Evolutionary conservation across 2,329 filamentous ascomycete species (phyloP), one percentile per base, ranked within the genome.

Genomic region (Claviceps lovelessii): DNA sequence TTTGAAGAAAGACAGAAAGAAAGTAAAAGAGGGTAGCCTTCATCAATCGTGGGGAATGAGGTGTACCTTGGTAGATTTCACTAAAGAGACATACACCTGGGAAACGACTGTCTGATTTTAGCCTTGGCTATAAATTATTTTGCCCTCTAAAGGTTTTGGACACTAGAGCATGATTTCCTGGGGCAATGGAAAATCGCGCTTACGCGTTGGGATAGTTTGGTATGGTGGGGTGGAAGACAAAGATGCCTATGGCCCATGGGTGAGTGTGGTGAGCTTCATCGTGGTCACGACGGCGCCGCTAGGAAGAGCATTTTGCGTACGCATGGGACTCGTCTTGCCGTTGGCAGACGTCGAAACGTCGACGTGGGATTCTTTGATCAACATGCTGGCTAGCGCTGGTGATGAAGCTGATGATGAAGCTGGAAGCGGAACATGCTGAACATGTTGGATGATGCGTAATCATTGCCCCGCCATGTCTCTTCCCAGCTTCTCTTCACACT

Each of bases 51-150:
- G 7, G n/a, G 13, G 13, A 23, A 5, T 15, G 45, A 17, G 42
- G 52, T 31, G 11, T 69, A 90, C 89, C 90, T 83, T 96, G 90
- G 66, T 96, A 96, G 64, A 96, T 96, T 72, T 96, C 90, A 62
- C 85, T 90, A 67, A 95, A 96, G 55, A 96, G 76, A 15, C 88
- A 85, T 5, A 96, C 87, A 23, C 87, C 90, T 0, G 90, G 90
- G 64, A 95, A 95, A 51, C 76, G 75, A 35, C 80, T 81, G 56
- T n/a, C 19, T 15, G 17, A 5, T 17, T 37, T 49, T 23, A 49
- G 48, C 6, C 33, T 23, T 9, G 31, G 33, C 33, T 49, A 23
- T 6, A 2, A 19, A 35, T 8, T 10, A 37, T 37, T 37, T 10
- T 37, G 7, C 31, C 9, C 9, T 37, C 10, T 8, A 37, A 13